Conservation (phyloP, 1,284 basidiomycete species). For the Athelia psychrophila region DNA sequence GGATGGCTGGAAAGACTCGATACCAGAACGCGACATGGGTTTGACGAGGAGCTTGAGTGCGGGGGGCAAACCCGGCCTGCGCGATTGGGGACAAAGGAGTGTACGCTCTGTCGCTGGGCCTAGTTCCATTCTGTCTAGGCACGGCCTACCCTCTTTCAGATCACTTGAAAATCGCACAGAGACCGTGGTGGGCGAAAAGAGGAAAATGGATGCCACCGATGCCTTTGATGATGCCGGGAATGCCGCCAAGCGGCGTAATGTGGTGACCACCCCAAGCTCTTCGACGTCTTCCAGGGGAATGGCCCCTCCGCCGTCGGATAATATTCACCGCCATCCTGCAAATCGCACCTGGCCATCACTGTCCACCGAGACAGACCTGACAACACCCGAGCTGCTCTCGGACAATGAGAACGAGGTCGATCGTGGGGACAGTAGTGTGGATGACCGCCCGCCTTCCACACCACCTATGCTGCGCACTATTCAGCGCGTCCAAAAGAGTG, state of each 20-base stretch:
- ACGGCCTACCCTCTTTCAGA: background rate
- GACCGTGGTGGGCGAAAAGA: slow-evolving; percentile 27
- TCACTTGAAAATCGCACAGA: slow-evolving; percentile 3
- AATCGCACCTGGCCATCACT: slow-evolving; percentile 12
- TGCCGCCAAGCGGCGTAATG: background rate
- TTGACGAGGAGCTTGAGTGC: slow-evolving; percentile 1
- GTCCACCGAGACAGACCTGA: slow-evolving; percentile 14
- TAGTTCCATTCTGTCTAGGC: background rate
- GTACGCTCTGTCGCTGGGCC: background rate
- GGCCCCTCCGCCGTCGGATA: background rate
- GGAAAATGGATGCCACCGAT: slow-evolving; percentile 22
- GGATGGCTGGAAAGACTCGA: slow-evolving; percentile 2
- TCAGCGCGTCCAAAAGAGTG: background rate
- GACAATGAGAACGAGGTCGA: slow-evolving; percentile 35
- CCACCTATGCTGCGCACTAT: slow-evolving; percentile 24
- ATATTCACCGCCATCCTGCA: slow-evolving; percentile 2
- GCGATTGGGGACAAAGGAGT: background rate
- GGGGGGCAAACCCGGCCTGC: background rate
- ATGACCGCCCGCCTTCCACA: slow-evolving; percentile 45
- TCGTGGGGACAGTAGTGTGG: slow-evolving; percentile 37
- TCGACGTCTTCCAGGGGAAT: background rate
- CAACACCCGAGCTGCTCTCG: slow-evolving; percentile 16
- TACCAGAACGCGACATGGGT: background rate
- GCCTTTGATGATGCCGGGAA: slow-evolving; percentile 2
- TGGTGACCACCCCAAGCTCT: background rate